Percentiles rank a stretch among this genome's conserved stretches.
Evolutionary conservation across 768 basidiomycete genomes (phyloP).

Genomic region (Suillus discolor): DNA sequence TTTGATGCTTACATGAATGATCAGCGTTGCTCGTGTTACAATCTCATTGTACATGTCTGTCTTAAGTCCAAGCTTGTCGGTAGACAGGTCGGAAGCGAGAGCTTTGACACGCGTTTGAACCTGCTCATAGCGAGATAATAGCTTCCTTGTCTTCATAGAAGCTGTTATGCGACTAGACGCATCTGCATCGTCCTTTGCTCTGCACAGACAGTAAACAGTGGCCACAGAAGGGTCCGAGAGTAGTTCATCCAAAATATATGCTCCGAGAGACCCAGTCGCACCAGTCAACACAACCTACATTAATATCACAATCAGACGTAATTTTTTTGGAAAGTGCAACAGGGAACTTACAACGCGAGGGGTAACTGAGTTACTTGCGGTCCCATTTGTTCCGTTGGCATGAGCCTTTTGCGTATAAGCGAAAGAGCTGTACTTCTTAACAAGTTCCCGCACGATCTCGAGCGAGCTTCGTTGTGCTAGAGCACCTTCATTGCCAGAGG

Average conservation of each 20-base stretch:
- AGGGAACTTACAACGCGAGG: neutral
- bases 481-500: constrained; percentile 29
- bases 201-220: constrained; percentile 52
- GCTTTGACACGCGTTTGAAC: constrained; percentile 36
- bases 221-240: constrained; percentile 37
- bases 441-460: constrained; percentile 46
- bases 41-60: constrained; percentile 39
- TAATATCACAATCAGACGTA: neutral
- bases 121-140: constrained; percentile 20
- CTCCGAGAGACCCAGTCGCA: constrained; percentile 56
- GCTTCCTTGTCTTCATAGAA: constrained; percentile 43
- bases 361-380: constrained; percentile 12
- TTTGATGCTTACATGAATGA: constrained; percentile 43
- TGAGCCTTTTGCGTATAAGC: neutral
- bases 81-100: constrained; percentile 45
- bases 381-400: constrained; percentile 13
- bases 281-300: constrained; percentile 46
- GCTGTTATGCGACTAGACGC: constrained; percentile 41
- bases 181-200: constrained; percentile 47
- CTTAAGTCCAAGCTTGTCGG: constrained; percentile 43
- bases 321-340: constrained; percentile 17
- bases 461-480: constrained; percentile 29
- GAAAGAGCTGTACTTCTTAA: constrained; percentile 43
- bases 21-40: constrained; percentile 37
- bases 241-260: constrained; percentile 51